Conservation (phyloP, 352 stramenopile species). For the Pythium rishiriense region DNA sequence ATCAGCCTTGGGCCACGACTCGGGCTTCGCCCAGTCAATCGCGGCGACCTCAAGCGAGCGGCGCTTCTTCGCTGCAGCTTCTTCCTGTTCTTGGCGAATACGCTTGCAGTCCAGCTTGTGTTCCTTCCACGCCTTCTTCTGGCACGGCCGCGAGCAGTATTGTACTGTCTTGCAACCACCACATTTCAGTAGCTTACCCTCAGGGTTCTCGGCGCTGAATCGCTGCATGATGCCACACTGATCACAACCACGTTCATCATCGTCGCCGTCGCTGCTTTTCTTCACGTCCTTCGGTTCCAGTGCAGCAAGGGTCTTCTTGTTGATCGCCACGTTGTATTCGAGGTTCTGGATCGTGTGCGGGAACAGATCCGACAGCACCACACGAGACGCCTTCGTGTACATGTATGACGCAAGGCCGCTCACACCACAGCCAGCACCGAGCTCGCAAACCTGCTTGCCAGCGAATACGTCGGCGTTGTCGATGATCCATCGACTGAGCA, state of each 20-base stretch:
- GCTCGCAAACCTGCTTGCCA: slow-evolving; percentile 77
- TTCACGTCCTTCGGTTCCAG: slow-evolving; percentile 6
- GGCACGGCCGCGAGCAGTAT: slow-evolving; percentile 86
- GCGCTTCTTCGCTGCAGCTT: slow-evolving; percentile 6
- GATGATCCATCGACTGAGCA: slow-evolving; percentile 85
- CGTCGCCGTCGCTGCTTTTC: slow-evolving; percentile 20
- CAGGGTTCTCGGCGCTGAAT: slow-evolving; percentile 81
- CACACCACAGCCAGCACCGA: slow-evolving; percentile 84
- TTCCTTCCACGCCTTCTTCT: slow-evolving; percentile 86
- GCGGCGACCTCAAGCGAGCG: slow-evolving; percentile 59
- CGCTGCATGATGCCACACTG: slow-evolving; percentile 72
- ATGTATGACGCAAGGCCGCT: slow-evolving; percentile 75
- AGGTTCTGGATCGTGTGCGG: slow-evolving; percentile 82
- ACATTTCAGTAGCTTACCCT: slow-evolving; percentile 87
- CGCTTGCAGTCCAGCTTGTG: slow-evolving; percentile 85
- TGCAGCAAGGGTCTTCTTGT: slow-evolving; percentile 36
- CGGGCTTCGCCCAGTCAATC: slow-evolving; percentile 79
- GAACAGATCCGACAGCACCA: slow-evolving; percentile 87
- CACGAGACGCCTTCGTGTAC: slow-evolving; percentile 70
- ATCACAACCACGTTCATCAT: slow-evolving; percentile 50
- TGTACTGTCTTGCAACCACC: slow-evolving; percentile 63
- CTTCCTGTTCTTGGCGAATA: slow-evolving; percentile 45
- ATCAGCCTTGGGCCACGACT: slow-evolving; percentile 60
- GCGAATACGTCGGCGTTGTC: slow-evolving; percentile 61
- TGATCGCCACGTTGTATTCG: slow-evolving; percentile 77